Base-by-base conservation (phyloP, 495 filamentous ascomycete species). In the Saxophila tyrrhenica region DNA sequence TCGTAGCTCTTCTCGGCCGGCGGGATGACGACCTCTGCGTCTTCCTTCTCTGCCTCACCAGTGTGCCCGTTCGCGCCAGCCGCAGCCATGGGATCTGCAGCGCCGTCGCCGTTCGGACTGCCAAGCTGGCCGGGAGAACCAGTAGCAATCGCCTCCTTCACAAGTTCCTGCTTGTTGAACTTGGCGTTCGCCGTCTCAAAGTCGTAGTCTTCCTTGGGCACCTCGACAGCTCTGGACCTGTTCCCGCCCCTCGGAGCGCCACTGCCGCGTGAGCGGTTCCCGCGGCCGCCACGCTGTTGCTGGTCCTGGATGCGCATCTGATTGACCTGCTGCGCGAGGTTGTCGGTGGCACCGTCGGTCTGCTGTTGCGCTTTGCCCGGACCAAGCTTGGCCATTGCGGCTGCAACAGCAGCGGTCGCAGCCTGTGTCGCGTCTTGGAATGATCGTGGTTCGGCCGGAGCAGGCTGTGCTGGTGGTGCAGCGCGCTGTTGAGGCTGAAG, bases 141-240 rank as follows among this genome's bases (percentile, higher is more conserved):
- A 44, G 75, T 77, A 23, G 87, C 84, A 67, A 90, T 87, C 5
- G 88, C 89, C 66, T 95, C 89, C 70, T 94, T 95, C 17, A 87
- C 85, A 29, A 96, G 69, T 62, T 95, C 89, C 61, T 95, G 83
- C 71, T 99, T 99, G 75, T 94, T 97, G 74, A 99, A 97, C 67
- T 94, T 95, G 16, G 89, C 89, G 64, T 99, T 99, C 46, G 91
- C 78, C 9, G 80, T 80, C 58, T 84, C 82, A 67, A 99, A 99
- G 65, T 99, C 94, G 64, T 87, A 99, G 62, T 97, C 92, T 1
- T 85, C 79, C 32, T 82, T 74, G 0, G 92, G 92, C 25, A 97
- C 84, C 52, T 94, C 91, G 20, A 96, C 50, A 7, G 19, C 76
- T 71, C 87, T 92, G 29, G 73, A 70, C 39, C 72, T 68, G 8